A percentile compares a stretch with the other conserved stretches of the same genome.
Conservation (phyloP, 2,329 filamentous ascomycete species). For the Lachnellula suecica region DNA sequence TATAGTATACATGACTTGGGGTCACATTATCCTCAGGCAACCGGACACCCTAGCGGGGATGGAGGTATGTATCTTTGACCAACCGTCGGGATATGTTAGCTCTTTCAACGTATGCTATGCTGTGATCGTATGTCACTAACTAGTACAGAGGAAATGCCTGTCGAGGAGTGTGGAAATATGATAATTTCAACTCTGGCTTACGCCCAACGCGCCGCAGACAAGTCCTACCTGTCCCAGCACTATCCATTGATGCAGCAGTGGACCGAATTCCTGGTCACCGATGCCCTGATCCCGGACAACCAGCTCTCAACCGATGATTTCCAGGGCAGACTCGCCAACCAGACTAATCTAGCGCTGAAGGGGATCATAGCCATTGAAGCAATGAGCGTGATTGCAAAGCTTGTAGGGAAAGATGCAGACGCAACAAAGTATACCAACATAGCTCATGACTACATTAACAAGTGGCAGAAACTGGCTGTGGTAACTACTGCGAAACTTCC, state of each 20-base stretch:
- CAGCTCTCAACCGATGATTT: constrained; percentile 85
- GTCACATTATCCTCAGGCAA: constrained; percentile 65
- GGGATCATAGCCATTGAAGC: constrained; percentile 82
- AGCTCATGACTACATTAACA: constrained; percentile 67
- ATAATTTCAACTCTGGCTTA: constrained; percentile 79
- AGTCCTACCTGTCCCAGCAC: constrained; percentile 59
- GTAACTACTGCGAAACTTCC: constrained; percentile 58
- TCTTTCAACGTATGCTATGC: too few species aligned
- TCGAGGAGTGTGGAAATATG: constrained; percentile 81
- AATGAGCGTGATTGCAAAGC: constrained; percentile 68
- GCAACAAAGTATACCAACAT: constrained; percentile 57
- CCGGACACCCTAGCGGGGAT: constrained; percentile 66
- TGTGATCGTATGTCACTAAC: not conserved
- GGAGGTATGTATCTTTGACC: constrained; percentile 40
- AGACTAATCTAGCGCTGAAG: constrained; percentile 81
- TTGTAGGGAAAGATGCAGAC: constrained; percentile 59
- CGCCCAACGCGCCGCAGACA: constrained; percentile 54
- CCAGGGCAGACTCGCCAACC: constrained; percentile 73
- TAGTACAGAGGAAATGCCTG: constrained; percentile 64
- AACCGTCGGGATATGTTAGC: too few species aligned
- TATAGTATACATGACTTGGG: constrained; percentile 75
- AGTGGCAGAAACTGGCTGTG: constrained; percentile 72
- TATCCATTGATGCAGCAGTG: constrained; percentile 76
- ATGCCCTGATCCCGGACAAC: constrained; percentile 70
- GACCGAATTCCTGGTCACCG: constrained; percentile 74